Evolutionary conservation across 192 early-diverging fungal species (phyloP), one percentile per base, ranked within the genome.

Genomic region (Podila horticola): DNA sequence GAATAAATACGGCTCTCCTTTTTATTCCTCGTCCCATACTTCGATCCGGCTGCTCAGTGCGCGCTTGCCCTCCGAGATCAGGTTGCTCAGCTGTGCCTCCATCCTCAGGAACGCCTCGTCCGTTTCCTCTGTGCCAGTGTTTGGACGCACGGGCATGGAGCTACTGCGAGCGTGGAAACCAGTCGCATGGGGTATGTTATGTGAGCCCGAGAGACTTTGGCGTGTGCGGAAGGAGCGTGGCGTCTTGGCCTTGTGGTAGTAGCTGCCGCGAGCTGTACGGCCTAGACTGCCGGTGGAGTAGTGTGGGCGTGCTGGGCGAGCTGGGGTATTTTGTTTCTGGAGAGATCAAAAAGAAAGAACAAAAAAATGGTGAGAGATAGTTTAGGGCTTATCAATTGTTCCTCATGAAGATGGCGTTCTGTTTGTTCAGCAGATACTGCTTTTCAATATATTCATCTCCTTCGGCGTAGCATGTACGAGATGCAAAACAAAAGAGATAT

Each of bases 31-130:
- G 19, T 79, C 77, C 70, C 71, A 81, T 20, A 73, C 67, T n/a
- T 81, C 71, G 41, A 81, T 69, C 45, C 66, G 66, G 52, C 77
- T 72, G 28, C 50, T 73, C 41, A 83, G 63, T 1, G 82, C 82
- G 17, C 74, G 60, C 29, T 75, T 83, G 36, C 82, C 82, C 34
- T 72, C 74, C 11, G 82, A 70, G 58, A 83, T 83, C 70, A 83
- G 55, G 30, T 36, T 76, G 20, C 34, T 83, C 45, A 83, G 29
- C 28, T 83, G 66, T 19, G 74, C 82, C 17, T 83, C 82, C 82
- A 83, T 83, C 49, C 82, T 67, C 64, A 76, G 67, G 55, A 83
- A 75, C 19, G 69, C 69, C 29, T 76, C 74, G 29, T 83, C 82
- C 7, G 66, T 59, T 26, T 72, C 74, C 31, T 83, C 82, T 2